phyloP scores from a whole-genome alignment of 2,329 filamentous ascomycete species.

The Fusarium sp. region DNA sequence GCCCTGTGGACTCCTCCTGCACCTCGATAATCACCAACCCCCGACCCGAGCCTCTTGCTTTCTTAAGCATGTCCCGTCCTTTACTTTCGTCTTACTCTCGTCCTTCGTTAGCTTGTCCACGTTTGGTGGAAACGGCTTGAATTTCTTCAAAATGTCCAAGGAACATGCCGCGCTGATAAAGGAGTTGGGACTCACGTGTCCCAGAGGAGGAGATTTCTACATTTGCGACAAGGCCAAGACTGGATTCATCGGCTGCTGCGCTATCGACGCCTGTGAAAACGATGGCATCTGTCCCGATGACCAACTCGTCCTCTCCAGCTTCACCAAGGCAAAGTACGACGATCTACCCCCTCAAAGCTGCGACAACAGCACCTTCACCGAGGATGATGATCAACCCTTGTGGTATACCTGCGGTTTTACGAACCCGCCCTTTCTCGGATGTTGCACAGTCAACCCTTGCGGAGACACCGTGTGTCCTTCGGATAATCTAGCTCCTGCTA shows the following conservation, averaged over 20 bases:
- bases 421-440: constrained; percentile 50
- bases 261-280: constrained; percentile 44
- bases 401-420: constrained; percentile 47
- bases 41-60: not conserved
- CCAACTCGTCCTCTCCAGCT: constrained; percentile 40
- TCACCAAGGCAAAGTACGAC: constrained; percentile 40
- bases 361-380: not conserved
- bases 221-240: constrained; percentile 43
- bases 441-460: constrained; percentile 43
- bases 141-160: not conserved
- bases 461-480: not conserved
- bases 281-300: constrained; percentile 42
- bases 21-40: not conserved
- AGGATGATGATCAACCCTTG: constrained; percentile 13
- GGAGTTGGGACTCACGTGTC: constrained; percentile 35
- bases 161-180: not conserved
- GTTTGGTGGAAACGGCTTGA: not conserved
- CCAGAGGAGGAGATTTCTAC: constrained; percentile 47
- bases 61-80: not conserved
- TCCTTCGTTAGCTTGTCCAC: not conserved
- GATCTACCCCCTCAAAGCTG: constrained; percentile 46
- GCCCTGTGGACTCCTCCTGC: not conserved
- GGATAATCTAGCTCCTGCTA: not conserved
- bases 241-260: constrained; percentile 53
- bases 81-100: not conserved